Percentiles rank a stretch among this genome's conserved stretches.
phyloP scores from a whole-genome alignment of 352 stramenopile genomes.

The Globisporangium carolinianum region DNA sequence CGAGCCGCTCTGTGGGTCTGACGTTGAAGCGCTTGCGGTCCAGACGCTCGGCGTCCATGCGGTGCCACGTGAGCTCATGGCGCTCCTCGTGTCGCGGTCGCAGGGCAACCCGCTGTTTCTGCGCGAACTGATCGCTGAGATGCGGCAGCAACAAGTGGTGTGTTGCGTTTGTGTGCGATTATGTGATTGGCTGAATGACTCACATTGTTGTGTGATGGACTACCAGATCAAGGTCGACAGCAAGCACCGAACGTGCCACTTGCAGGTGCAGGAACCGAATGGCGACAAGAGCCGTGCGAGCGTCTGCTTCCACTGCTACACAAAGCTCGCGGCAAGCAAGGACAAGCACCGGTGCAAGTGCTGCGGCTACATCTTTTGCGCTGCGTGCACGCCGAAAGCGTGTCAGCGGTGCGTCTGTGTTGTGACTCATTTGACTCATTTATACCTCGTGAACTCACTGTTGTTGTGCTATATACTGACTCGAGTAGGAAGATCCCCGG shows the following conservation, averaged over 20 bases:
- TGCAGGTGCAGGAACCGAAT: slow-evolving; percentile 76
- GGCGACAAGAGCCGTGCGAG: slow-evolving; percentile 61
- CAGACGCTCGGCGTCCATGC: slow-evolving; percentile 55
- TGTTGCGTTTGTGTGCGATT: background rate
- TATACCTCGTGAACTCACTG: no score
- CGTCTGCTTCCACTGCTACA: slow-evolving; percentile 76
- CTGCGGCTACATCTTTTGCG: slow-evolving; percentile 82
- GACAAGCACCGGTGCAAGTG: slow-evolving; percentile 78
- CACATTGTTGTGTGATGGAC: background rate
- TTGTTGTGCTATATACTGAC: background rate
- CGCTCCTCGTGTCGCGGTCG: slow-evolving; percentile 61
- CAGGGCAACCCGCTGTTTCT: slow-evolving; percentile 84
- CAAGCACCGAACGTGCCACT: slow-evolving; percentile 44
- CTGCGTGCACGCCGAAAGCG: slow-evolving; percentile 63
- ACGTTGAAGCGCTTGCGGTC: slow-evolving; percentile 57
- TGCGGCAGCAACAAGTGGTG: slow-evolving; percentile 71
- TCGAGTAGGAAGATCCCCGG: slow-evolving; percentile 50
- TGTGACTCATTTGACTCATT: background rate
- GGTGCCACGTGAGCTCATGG: slow-evolving; percentile 53
- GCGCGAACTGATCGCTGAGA: slow-evolving; percentile 78
- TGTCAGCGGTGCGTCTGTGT: slow-evolving; percentile 43
- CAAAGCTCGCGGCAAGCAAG: slow-evolving; percentile 39
- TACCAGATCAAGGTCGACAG: slow-evolving; percentile 54
- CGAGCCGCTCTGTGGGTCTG: slow-evolving; percentile 41
- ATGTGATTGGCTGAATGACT: slow-evolving; percentile 1